These are phyloP conservation scores for Aureobasidium sp. DNA, from an alignment of 2,329 filamentous ascomycete species.

Conservation along the genomic window DNA sequence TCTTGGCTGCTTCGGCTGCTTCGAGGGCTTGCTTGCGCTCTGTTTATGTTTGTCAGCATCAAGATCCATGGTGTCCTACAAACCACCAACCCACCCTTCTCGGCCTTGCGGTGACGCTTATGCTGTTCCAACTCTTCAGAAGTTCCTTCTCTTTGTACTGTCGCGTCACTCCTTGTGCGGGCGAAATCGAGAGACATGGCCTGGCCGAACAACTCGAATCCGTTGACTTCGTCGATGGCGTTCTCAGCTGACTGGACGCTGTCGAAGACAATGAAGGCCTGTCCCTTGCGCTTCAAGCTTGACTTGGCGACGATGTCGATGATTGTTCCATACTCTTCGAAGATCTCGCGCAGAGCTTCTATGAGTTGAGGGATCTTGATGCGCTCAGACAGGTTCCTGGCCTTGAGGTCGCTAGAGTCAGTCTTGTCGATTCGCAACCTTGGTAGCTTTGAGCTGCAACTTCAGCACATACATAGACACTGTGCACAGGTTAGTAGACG, in stretches of 20 bases:
- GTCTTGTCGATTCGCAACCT: not conserved
- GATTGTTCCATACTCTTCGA: constrained; percentile 79
- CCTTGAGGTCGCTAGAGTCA: constrained; percentile 28
- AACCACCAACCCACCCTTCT: constrained; percentile 62
- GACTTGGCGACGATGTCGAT: constrained; percentile 81
- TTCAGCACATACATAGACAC: constrained; percentile 23
- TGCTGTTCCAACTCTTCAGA: constrained; percentile 79
- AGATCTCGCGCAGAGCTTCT: constrained; percentile 65
- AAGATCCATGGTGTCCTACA: constrained; percentile 20
- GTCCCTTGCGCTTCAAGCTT: constrained; percentile 85
- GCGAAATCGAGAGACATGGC: constrained; percentile 79
- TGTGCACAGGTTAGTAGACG: constrained; percentile 19
- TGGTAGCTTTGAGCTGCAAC: not conserved
- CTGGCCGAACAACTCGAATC: constrained; percentile 88
- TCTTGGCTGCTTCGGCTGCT: constrained; percentile 68
- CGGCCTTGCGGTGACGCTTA: constrained; percentile 72
- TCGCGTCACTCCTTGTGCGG: constrained; percentile 77
- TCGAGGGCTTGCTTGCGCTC: constrained; percentile 75
- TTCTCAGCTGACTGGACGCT: constrained; percentile 65
- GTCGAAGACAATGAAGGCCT: constrained; percentile 92
- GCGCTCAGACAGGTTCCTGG: constrained; percentile 84
- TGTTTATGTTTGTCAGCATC: constrained; percentile 21
- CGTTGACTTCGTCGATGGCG: constrained; percentile 82
- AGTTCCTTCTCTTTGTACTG: constrained; percentile 63
- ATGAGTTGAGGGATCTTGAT: constrained; percentile 73